Percentiles rank a stretch among this genome's conserved stretches.
Evolutionary conservation across 1,284 basidiomycete species (phyloP).

Genomic region (Jaminaea rosea): DNA sequence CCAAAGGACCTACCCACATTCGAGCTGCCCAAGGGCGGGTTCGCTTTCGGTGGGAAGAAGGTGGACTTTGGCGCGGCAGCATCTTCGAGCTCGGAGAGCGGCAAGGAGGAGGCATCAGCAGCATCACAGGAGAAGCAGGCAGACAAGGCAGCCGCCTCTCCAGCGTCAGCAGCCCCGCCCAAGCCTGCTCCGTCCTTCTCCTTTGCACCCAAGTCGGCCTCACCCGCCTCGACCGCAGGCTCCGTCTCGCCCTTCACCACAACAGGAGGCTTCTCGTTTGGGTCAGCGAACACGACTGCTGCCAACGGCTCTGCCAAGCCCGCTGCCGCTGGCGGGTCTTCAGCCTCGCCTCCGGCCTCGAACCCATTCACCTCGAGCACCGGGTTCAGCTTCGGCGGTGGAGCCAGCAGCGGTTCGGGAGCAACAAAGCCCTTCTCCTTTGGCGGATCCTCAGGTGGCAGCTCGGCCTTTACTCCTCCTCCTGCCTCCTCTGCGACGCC

Average conservation of each 20-base stretch:
- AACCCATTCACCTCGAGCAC: background rate
- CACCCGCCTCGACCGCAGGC: too few relatives aligned
- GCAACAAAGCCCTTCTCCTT: background rate
- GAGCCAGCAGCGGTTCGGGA: background rate
- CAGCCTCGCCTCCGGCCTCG: background rate
- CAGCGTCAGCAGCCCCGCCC: too few relatives aligned
- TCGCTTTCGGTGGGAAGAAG: background rate
- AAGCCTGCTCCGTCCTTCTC: too few relatives aligned
- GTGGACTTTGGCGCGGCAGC: too few relatives aligned
- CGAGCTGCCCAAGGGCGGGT: conserved; percentile 12
- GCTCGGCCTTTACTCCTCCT: background rate
- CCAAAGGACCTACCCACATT: conserved; percentile 9
- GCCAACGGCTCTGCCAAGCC: too few relatives aligned
- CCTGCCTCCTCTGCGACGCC: background rate
- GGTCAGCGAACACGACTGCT: too few relatives aligned
- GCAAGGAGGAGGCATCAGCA: background rate
- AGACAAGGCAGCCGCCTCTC: background rate
- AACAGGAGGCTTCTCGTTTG: too few relatives aligned
- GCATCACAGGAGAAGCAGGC: background rate
- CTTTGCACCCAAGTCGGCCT: too few relatives aligned
- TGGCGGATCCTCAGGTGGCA: background rate
- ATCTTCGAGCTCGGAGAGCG: too few relatives aligned
- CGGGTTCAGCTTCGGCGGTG: background rate
- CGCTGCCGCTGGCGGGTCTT: too few relatives aligned
- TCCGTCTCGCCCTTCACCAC: too few relatives aligned